Evolutionary conservation across 2,329 filamentous ascomycete genomes (phyloP).

Genomic region (Arthrobotrys iridis): DNA sequence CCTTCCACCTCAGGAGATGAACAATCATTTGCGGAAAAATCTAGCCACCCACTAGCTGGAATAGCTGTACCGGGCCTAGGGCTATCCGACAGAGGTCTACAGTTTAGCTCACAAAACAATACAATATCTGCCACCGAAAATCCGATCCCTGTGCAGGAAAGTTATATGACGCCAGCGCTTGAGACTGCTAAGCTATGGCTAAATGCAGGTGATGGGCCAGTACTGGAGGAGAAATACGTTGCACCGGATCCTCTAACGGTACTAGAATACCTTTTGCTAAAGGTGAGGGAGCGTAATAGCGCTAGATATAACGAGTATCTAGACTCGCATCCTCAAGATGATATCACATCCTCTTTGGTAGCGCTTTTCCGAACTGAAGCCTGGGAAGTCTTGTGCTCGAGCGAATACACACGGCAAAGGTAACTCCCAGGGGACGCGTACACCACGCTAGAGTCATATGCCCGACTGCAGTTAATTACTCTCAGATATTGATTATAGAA

Average conservation of each 20-base stretch:
- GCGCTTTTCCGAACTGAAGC: background rate
- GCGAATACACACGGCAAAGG: background rate
- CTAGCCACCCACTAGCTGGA: background rate
- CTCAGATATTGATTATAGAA: background rate
- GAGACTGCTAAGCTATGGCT: background rate
- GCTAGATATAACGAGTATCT: constrained; percentile 6
- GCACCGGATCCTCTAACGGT: background rate
- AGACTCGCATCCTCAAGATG: background rate
- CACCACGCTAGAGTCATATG: background rate
- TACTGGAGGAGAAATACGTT: background rate
- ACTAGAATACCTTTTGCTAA: background rate
- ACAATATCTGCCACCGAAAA: background rate
- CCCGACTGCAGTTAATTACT: too few species aligned
- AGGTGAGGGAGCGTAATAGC: background rate
- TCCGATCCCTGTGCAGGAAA: background rate
- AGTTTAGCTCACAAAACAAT: background rate
- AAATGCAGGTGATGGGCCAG: background rate
- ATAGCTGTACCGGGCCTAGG: background rate
- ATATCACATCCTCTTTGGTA: background rate
- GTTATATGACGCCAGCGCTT: background rate
- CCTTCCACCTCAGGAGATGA: background rate
- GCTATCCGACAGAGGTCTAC: background rate
- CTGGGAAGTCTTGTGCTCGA: background rate
- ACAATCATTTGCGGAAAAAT: background rate
- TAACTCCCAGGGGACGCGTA: background rate